phyloP scores from a whole-genome alignment of 2,329 filamentous ascomycete genomes.

The Alternaria angustiovoidea region DNA sequence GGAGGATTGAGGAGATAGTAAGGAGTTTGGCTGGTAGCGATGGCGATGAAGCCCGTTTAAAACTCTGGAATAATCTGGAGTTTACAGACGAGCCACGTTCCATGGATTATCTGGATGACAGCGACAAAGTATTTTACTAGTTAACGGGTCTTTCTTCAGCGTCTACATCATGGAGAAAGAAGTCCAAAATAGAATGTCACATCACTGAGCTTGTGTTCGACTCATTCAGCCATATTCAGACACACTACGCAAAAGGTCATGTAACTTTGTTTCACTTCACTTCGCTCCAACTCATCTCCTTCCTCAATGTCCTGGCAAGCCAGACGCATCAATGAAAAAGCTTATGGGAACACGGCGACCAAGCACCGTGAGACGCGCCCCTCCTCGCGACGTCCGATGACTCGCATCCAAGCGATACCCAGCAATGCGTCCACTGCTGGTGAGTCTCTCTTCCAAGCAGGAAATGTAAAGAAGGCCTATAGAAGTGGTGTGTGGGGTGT shows the following conservation, averaged over 20 bases:
- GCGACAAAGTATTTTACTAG: not conserved
- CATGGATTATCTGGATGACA: not conserved
- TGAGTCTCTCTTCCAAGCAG: slow-evolving; percentile 6
- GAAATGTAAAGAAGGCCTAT: not conserved
- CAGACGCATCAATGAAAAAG: slow-evolving; percentile 13
- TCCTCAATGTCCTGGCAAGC: slow-evolving; percentile 15
- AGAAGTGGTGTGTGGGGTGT: not conserved
- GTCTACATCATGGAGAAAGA: not conserved
- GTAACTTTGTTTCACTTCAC: not conserved
- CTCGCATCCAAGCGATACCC: slow-evolving; percentile 3
- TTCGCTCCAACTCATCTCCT: not conserved
- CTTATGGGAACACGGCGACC: slow-evolving; percentile 1
- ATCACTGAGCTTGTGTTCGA: not conserved
- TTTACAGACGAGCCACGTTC: not conserved
- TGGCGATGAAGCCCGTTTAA: not conserved
- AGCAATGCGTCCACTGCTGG: not conserved
- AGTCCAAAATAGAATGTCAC: not conserved
- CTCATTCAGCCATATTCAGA: not conserved
- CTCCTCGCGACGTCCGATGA: slow-evolving; percentile 11
- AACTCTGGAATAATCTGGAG: not conserved
- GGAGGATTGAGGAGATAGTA: not conserved
- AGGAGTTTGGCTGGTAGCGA: not conserved
- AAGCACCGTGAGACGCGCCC: slow-evolving; percentile 4
- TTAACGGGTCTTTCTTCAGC: not conserved
- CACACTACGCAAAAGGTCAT: not conserved